These are phyloP conservation scores for Diplocarpon mali DNA, from an alignment of 2,329 filamentous ascomycete genomes.

Conservation along the genomic window DNA sequence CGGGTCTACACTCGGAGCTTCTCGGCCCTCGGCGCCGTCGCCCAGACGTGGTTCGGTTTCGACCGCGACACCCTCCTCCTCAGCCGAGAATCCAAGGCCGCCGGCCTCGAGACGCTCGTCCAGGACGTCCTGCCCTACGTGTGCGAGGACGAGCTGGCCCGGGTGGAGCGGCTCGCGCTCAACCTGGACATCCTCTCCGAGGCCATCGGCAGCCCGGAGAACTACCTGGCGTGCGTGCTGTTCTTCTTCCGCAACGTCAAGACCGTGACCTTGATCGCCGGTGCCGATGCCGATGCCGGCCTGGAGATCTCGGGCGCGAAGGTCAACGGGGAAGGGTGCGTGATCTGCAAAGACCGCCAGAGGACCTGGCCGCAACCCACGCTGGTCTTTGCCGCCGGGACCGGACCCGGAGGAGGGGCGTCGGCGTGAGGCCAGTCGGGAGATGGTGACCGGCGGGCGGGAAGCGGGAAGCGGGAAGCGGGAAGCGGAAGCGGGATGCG, in stretches of 20 bases:
- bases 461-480: too few species aligned
- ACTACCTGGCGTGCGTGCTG: conserved; percentile 2
- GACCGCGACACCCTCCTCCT: conserved; percentile 1
- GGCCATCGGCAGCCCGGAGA: neutral
- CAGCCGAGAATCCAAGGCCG: neutral
- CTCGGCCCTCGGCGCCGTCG: conserved; percentile 1
- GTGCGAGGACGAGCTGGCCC: conserved; percentile 3
- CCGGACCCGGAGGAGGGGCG: too few species aligned
- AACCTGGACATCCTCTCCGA: neutral
- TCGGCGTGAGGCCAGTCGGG: too few species aligned
- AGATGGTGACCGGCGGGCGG: too few species aligned
- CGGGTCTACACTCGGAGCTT: conserved; percentile 1
- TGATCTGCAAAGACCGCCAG: neutral
- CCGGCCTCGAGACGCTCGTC: neutral
- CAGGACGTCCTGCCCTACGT: conserved; percentile 2
- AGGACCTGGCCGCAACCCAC: neutral
- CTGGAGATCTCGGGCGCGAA: neutral
- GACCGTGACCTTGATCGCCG: neutral
- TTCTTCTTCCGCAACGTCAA: conserved; percentile 2
- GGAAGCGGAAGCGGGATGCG: too few species aligned
- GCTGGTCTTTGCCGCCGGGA: neutral
- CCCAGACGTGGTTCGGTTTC: conserved; percentile 2
- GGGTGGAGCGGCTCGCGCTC: conserved; percentile 1
- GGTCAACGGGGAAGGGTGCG: neutral
- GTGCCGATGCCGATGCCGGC: neutral